Percentiles rank a stretch among this genome's conserved stretches.
Conservation (phyloP, 352 stramenopile species). For the Aphanomyces euteiches region DNA sequence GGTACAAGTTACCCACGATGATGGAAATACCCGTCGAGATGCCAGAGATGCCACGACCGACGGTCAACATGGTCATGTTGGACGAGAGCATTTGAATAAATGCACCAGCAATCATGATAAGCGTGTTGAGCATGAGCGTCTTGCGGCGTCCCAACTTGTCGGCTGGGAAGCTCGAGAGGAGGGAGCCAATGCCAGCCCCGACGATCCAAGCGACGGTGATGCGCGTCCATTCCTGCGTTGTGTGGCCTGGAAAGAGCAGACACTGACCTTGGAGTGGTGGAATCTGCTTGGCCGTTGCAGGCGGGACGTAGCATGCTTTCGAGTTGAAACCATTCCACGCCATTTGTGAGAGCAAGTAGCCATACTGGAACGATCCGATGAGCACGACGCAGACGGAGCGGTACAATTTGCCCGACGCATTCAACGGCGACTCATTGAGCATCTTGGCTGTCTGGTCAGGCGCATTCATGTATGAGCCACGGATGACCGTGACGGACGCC, state of each 20-base stretch:
- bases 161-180: slow-evolving; percentile 38
- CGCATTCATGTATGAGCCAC: slow-evolving; percentile 1
- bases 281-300: slow-evolving; percentile 39
- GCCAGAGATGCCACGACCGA: slow-evolving; percentile 35
- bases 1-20: slow-evolving; percentile 39
- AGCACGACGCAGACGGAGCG: slow-evolving; percentile 40
- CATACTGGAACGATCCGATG: slow-evolving; percentile 47
- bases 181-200: slow-evolving; percentile 47
- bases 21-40: slow-evolving; percentile 32
- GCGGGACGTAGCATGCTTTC: slow-evolving; percentile 9
- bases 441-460: slow-evolving; percentile 17
- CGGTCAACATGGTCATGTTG: slow-evolving; percentile 33
- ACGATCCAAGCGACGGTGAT: slow-evolving; percentile 55
- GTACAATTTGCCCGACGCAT: slow-evolving; percentile 36
- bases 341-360: slow-evolving; percentile 54
- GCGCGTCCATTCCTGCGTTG: slow-evolving; percentile 49
- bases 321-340: slow-evolving; percentile 47
- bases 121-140: slow-evolving; percentile 32
- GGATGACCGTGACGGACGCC: slow-evolving; percentile 10
- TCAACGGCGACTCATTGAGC: not conserved
- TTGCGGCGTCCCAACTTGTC: slow-evolving; percentile 51
- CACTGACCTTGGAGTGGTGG: slow-evolving; percentile 44
- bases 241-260: slow-evolving; percentile 58
- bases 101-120: slow-evolving; percentile 30
- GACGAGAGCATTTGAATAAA: slow-evolving; percentile 31